A percentile compares a stretch with the other conserved stretches of the same genome.
Conservation (phyloP, 352 stramenopile species). For the Globisporangium uncinulatum region DNA sequence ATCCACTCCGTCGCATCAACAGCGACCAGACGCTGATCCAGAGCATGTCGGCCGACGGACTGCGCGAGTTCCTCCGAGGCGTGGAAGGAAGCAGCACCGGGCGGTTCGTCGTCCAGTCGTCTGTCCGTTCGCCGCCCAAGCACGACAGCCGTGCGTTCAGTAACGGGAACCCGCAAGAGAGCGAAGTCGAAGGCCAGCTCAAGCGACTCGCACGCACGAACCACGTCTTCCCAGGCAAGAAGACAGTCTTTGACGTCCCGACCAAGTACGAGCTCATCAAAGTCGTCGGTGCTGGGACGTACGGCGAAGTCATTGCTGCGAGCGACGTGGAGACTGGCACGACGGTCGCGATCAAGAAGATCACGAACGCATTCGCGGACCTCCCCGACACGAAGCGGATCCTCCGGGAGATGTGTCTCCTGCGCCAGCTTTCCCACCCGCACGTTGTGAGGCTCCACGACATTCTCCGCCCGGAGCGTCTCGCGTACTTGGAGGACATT, state of each 20-base stretch:
- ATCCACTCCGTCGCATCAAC: constrained; percentile 13
- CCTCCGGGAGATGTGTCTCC: constrained; percentile 90
- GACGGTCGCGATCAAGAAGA: constrained; percentile 95
- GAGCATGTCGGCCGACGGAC: constrained; percentile 47
- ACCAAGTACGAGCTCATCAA: constrained; percentile 82
- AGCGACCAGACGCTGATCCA: constrained; percentile 48
- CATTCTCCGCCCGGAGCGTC: constrained; percentile 87
- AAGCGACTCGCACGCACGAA: constrained; percentile 44
- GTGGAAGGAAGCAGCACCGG: constrained; percentile 21
- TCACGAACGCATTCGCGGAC: constrained; percentile 78
- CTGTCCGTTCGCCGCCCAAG: constrained; percentile 7
- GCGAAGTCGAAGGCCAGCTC: constrained; percentile 27
- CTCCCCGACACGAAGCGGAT: constrained; percentile 89
- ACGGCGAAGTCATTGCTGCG: constrained; percentile 77
- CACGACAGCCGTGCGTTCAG: not conserved
- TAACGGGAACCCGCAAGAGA: constrained; percentile 12
- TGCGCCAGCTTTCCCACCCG: constrained; percentile 82
- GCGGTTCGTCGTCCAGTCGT: constrained; percentile 22
- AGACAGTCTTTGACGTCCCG: constrained; percentile 64
- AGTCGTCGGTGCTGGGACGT: constrained; percentile 71
- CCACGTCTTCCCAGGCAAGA: constrained; percentile 61
- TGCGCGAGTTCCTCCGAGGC: constrained; percentile 42
- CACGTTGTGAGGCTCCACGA: constrained; percentile 94
- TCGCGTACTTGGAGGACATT: constrained; percentile 95
- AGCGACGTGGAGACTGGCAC: constrained; percentile 72